phyloP scores from a whole-genome alignment of 2,329 filamentous ascomycete species.

The Fusarium decemcellulare region DNA sequence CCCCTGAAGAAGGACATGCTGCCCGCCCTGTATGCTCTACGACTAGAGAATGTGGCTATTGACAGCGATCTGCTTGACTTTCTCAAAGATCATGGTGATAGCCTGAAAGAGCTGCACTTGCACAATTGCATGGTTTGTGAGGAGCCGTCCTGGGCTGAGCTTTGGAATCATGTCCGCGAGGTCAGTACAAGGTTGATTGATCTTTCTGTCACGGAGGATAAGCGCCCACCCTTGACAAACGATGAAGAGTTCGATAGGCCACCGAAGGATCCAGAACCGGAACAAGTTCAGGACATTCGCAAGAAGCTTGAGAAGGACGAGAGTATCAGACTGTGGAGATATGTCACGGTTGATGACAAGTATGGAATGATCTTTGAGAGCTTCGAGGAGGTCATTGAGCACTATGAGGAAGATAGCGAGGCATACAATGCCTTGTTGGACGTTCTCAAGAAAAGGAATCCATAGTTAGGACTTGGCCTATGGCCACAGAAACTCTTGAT shows the following conservation, averaged over 20 bases:
- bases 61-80: neutral
- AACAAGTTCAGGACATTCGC: neutral
- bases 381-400: neutral
- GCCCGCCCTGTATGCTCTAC: neutral
- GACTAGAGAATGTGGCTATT: neutral
- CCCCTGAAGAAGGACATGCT: neutral
- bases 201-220: neutral
- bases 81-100: neutral
- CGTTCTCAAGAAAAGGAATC: too few relatives aligned
- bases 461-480: too few relatives aligned
- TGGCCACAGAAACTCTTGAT: too few relatives aligned
- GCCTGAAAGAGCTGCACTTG: neutral
- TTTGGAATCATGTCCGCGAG: neutral
- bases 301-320: neutral
- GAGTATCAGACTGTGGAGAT: slow-evolving; percentile 7
- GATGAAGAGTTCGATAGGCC: too few relatives aligned
- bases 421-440: too few relatives aligned
- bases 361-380: neutral
- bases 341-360: neutral
- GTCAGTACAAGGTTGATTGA: rapidly evolving
- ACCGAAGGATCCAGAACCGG: neutral
- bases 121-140: neutral
- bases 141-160: neutral
- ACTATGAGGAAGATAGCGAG: neutral
- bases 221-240: too few relatives aligned